phyloP scores from a whole-genome alignment of 352 stramenopile species.

The Sclerospora graminicola region DNA sequence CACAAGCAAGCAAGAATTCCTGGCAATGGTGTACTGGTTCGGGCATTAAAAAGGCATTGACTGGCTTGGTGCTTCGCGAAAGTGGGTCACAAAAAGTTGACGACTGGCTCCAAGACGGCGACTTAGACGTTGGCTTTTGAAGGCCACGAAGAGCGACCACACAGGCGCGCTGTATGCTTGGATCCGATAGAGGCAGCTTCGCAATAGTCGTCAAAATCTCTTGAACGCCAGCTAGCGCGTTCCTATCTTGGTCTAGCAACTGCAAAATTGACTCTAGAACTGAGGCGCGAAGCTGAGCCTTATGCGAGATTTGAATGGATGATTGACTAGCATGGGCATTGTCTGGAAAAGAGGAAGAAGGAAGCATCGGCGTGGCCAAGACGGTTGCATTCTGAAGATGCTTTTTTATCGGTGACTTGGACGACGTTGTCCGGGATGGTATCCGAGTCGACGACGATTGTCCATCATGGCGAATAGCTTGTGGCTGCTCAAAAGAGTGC shows the following conservation, averaged over 20 bases:
- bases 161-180: conserved; percentile 27
- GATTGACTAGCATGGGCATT: neutral
- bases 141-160: conserved; percentile 30
- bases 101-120: conserved; percentile 4
- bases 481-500: neutral
- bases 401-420: conserved; percentile 54
- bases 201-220: conserved; percentile 37
- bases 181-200: conserved; percentile 30
- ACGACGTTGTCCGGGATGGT: neutral
- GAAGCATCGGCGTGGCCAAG: neutral
- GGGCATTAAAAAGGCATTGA: neutral
- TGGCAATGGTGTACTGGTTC: conserved; percentile 44
- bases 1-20: conserved; percentile 59
- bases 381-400: conserved; percentile 21
- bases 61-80: conserved; percentile 3
- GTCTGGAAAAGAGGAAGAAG: neutral
- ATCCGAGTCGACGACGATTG: conserved; percentile 8
- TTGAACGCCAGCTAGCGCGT: conserved; percentile 33
- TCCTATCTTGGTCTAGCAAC: conserved; percentile 42
- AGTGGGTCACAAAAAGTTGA: neutral
- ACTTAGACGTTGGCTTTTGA: conserved; percentile 1
- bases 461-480: too few species aligned
- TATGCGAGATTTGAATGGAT: conserved; percentile 5
- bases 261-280: conserved; percentile 44
- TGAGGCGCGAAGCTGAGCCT: conserved; percentile 27